Percentiles rank a stretch among this genome's conserved stretches.
Conservation (phyloP, 257 asterid genomes). For the Fraxinus pennsylvanica region DNA sequence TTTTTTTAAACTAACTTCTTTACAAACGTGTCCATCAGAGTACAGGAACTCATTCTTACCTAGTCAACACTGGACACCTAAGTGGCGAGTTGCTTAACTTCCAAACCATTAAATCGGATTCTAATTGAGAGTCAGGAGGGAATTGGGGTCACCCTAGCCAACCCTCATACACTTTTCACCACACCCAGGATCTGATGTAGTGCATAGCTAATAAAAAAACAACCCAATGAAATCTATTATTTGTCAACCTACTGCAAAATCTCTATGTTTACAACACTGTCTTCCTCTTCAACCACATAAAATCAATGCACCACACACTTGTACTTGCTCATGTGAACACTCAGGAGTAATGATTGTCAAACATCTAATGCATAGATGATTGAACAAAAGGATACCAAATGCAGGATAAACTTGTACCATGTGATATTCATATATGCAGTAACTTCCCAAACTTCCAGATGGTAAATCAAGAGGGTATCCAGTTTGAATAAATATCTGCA, state of each 20-base stretch:
- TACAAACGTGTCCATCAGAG: not conserved
- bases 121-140: no score
- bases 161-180: no score
- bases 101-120: no score
- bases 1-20: not conserved
- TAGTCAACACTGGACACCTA: no score
- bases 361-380: not conserved
- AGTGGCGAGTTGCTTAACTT: no score
- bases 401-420: conserved; percentile 54
- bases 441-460: conserved; percentile 98
- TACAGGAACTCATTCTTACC: not conserved
- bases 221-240: not conserved
- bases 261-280: not conserved
- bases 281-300: not conserved
- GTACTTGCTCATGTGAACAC: not conserved
- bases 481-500: conserved; percentile 97
- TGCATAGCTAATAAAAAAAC: not conserved
- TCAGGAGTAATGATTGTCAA: not conserved
- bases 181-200: not conserved
- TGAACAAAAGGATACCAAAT: not conserved
- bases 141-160: no score
- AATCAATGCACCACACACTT: not conserved
- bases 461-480: conserved; percentile 99
- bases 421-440: conserved; percentile 98
- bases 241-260: not conserved